These are phyloP conservation scores for Dendrobium chrysotoxum DNA, from an alignment of 106 monocot genomes.

Conservation along the genomic window DNA sequence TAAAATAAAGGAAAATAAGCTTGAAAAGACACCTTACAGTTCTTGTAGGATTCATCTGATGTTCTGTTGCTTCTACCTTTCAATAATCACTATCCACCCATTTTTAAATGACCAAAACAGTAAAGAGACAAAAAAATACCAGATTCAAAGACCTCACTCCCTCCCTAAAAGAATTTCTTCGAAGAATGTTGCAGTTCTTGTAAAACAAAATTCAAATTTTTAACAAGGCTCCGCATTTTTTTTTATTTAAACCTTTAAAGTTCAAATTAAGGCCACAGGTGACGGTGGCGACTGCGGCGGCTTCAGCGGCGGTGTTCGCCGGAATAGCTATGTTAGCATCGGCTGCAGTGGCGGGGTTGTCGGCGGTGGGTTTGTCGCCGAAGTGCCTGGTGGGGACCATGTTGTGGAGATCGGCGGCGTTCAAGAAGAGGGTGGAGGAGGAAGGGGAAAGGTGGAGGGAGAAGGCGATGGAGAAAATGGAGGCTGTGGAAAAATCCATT, in stretches of 20 bases:
- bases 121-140: too few relatives aligned
- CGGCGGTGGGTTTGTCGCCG: neutral
- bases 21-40: too few relatives aligned
- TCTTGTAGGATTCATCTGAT: too few relatives aligned
- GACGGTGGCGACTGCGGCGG: constrained; percentile 14
- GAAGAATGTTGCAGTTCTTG: too few relatives aligned
- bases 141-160: too few relatives aligned
- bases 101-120: too few relatives aligned
- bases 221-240: too few relatives aligned
- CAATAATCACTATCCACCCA: too few relatives aligned
- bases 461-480: constrained; percentile 25
- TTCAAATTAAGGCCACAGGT: neutral
- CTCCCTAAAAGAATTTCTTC: too few relatives aligned
- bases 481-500: constrained; percentile 37
- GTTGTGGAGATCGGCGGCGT: constrained; percentile 16
- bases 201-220: too few relatives aligned
- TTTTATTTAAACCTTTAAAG: neutral
- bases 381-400: constrained; percentile 13
- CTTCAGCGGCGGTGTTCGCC: constrained; percentile 23
- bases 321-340: constrained; percentile 18
- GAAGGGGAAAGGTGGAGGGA: constrained; percentile 11
- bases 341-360: constrained; percentile 4
- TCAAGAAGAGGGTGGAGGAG: neutral
- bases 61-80: too few relatives aligned
- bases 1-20: too few relatives aligned